phyloP scores from a whole-genome alignment of 768 basidiomycete species.

The Rhodosporidiobolus odoratus region DNA sequence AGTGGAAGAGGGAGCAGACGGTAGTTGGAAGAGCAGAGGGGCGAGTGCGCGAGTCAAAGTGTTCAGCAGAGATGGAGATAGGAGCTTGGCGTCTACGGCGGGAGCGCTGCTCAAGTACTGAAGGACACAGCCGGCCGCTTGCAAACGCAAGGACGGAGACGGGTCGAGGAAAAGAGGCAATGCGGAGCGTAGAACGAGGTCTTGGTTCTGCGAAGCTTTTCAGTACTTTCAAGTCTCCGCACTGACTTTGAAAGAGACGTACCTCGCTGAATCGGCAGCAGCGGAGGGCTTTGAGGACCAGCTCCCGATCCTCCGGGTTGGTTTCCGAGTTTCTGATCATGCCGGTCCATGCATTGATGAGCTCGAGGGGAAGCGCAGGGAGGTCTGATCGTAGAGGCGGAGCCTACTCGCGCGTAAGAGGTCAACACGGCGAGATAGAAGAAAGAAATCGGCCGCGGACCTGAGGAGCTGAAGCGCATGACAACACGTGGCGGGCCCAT shows the following conservation, averaged over 20 bases:
- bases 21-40: constrained; percentile 1
- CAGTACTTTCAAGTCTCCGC: neutral
- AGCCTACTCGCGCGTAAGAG: too few relatives aligned
- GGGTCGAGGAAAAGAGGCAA: constrained; percentile 2
- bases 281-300: constrained; percentile 5
- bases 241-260: neutral
- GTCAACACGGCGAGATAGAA: too few relatives aligned
- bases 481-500: too few relatives aligned
- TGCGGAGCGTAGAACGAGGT: neutral
- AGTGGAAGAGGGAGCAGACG: constrained; percentile 4
- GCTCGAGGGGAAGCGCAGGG: neutral
- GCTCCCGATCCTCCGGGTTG: neutral
- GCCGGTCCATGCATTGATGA: neutral
- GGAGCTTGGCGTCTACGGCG: fast-evolving
- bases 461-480: too few relatives aligned
- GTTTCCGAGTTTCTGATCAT: neutral
- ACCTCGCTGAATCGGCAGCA: neutral
- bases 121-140: constrained; percentile 17
- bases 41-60: constrained; percentile 6
- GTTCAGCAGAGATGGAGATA: neutral
- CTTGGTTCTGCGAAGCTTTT: neutral
- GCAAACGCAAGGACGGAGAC: neutral
- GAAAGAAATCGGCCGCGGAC: too few relatives aligned
- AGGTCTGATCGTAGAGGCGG: neutral
- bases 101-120: constrained; percentile 4